Evolutionary conservation across 73 alveolate species (phyloP), one percentile per base, ranked within the genome.

Genomic region (Effrenium voratum): DNA sequence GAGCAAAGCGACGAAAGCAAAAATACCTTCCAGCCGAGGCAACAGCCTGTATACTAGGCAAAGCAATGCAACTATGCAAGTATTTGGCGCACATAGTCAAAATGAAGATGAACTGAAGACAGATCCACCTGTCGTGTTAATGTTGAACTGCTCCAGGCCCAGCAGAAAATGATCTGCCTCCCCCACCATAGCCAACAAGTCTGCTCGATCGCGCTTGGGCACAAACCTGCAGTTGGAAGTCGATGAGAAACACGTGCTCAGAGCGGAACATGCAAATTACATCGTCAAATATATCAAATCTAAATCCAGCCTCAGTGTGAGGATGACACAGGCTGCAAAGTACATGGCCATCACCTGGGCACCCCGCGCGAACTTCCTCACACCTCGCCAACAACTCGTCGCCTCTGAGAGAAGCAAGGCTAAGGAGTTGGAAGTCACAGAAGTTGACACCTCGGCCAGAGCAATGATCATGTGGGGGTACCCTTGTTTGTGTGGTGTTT

Each of bases 261-360:
- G n/a, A n/a, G n/a, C n/a, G n/a, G n/a, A n/a, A n/a, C n/a, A n/a
- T n/a, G 77, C 73, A 59, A 72, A 13, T 32, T 72, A 28, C 32
- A 55, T 55, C 32, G 19, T 47, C 26, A 13, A 47, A 32, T 36
- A 1, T 34, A 36, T 47, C 12, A 32, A 22, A 8, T 72, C 49
- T 26, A 47, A 1, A 0, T 5, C 49, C 47, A 0, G 47, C 82
- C 98, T 79, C 47, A 92, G 90, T 26, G 98, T 92, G 38, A 92
- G 91, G 26, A 92, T 72, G n/a, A 92, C 98, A 66, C 98, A 92
- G 13, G 98, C 98, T 30, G 98, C 98, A 43, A 92, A 92, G 82
- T 92, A 92, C 98, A 92, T 92, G 85, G 36, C 85, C 26, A 22
- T 16, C 63, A 34, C 43, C 22, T n/a, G 44, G 80, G 19, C 32